phyloP scores from a whole-genome alignment of 176 grass and related monocot species.

The Juncus effusus region DNA sequence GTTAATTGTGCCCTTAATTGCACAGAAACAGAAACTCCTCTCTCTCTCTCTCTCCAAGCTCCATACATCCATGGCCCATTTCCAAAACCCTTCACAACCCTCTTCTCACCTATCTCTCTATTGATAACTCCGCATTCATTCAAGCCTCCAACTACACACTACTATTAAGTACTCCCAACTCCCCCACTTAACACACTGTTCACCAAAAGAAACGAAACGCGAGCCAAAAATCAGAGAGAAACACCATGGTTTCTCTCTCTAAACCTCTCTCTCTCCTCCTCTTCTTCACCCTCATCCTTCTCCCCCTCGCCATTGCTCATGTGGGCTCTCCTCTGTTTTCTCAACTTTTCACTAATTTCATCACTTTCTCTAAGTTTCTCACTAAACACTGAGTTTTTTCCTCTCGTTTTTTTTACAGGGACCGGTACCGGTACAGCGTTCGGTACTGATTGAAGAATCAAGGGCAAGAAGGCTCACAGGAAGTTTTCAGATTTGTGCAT shows the following conservation, averaged over 20 bases:
- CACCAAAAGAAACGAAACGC: neutral
- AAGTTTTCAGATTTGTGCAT: slow-evolving; percentile 65
- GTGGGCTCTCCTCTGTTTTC: slow-evolving; percentile 10
- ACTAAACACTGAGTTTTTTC: neutral
- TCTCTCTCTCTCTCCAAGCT: neutral
- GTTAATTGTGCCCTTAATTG: no score
- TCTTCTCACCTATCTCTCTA: neutral
- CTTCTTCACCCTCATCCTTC: slow-evolving; percentile 12
- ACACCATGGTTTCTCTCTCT: slow-evolving; percentile 33
- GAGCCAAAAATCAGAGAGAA: slow-evolving; percentile 18
- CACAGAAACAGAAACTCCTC: no score
- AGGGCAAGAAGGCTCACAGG: slow-evolving; percentile 42
- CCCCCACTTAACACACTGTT: slow-evolving; percentile 15
- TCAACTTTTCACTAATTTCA: slow-evolving; percentile 6
- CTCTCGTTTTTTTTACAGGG: neutral
- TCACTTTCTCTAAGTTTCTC: neutral
- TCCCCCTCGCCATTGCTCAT: slow-evolving; percentile 19
- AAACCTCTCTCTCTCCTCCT: slow-evolving; percentile 12
- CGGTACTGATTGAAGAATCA: slow-evolving; percentile 35
- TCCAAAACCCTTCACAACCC: slow-evolving; percentile 18
- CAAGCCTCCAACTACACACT: slow-evolving; percentile 16
- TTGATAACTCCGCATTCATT: neutral
- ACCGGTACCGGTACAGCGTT: slow-evolving; percentile 9
- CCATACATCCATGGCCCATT: slow-evolving; percentile 30
- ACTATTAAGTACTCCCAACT: slow-evolving; percentile 27